phyloP scores from a whole-genome alignment of 2,329 filamentous ascomycete species.

The Pestalotiopsis sp. region DNA sequence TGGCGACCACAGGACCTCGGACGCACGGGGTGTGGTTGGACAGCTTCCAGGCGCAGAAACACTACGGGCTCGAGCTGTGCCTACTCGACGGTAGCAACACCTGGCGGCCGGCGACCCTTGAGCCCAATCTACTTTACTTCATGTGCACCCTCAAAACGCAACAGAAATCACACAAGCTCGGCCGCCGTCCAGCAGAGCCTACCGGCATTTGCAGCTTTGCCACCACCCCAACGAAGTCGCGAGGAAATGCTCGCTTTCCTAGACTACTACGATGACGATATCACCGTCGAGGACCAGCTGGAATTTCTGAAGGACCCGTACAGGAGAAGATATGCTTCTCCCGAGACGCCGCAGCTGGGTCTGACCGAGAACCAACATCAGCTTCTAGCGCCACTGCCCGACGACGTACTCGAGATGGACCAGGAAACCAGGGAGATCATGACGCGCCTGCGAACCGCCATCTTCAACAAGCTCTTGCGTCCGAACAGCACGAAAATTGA shows the following conservation, averaged over 20 bases:
- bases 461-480: slow-evolving; percentile 44
- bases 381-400: slow-evolving; percentile 44
- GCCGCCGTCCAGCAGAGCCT: slow-evolving; percentile 6
- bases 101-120: slow-evolving; percentile 19
- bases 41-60: slow-evolving; percentile 12
- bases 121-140: slow-evolving; percentile 25
- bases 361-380: slow-evolving; percentile 57
- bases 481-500: slow-evolving; percentile 44
- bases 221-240: slow-evolving; percentile 22
- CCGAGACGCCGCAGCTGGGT: slow-evolving; percentile 49
- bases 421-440: slow-evolving; percentile 39
- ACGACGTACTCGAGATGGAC: slow-evolving; percentile 40
- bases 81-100: slow-evolving; percentile 25
- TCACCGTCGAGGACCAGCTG: slow-evolving; percentile 56
- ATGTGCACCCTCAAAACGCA: slow-evolving; percentile 18
- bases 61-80: not conserved
- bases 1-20: not conserved
- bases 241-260: slow-evolving; percentile 57
- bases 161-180: slow-evolving; percentile 25
- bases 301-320: slow-evolving; percentile 56
- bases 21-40: not conserved
- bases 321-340: slow-evolving; percentile 53
- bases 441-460: slow-evolving; percentile 41
- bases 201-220: not conserved
- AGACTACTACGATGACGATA: slow-evolving; percentile 46